phyloP scores from a whole-genome alignment of 139 green algal species.

The Tetradesmus obliquus region DNA sequence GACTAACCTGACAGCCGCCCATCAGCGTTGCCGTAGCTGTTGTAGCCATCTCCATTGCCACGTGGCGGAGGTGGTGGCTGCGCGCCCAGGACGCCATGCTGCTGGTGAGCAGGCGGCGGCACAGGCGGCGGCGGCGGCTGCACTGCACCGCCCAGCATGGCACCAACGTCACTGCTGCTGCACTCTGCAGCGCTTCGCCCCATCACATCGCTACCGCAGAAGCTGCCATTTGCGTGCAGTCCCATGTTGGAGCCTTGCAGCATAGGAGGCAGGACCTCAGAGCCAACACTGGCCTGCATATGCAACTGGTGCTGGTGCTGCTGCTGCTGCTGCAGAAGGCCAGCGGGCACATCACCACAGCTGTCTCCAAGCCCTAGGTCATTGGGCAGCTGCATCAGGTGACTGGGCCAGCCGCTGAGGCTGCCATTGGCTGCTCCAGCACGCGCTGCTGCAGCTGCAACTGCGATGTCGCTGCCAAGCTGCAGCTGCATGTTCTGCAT shows the following conservation, averaged over 20 bases:
- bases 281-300: not conserved
- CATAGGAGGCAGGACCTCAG: not conserved
- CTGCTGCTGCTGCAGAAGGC: slow-evolving; percentile 5
- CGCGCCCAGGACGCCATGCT: not conserved
- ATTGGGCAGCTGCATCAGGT: not conserved
- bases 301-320: slow-evolving; percentile 4
- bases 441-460: not conserved
- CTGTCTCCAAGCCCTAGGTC: not conserved
- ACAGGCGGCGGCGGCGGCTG: too few relatives aligned
- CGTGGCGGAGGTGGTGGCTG: slow-evolving; percentile 9
- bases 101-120: not conserved
- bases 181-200: not conserved
- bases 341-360: not conserved
- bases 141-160: not conserved
- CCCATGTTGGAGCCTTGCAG: not conserved
- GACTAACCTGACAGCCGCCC: slow-evolving; percentile 7
- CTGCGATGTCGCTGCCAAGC: not conserved
- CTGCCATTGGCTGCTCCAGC: not conserved
- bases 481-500: slow-evolving; percentile 13
- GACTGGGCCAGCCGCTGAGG: not conserved
- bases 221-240: not conserved
- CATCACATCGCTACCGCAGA: not conserved
- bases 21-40: not conserved
- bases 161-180: not conserved
- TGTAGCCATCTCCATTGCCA: not conserved